Conservation (phyloP, 2,329 filamentous ascomycete species). For the Byssothecium circinans region DNA sequence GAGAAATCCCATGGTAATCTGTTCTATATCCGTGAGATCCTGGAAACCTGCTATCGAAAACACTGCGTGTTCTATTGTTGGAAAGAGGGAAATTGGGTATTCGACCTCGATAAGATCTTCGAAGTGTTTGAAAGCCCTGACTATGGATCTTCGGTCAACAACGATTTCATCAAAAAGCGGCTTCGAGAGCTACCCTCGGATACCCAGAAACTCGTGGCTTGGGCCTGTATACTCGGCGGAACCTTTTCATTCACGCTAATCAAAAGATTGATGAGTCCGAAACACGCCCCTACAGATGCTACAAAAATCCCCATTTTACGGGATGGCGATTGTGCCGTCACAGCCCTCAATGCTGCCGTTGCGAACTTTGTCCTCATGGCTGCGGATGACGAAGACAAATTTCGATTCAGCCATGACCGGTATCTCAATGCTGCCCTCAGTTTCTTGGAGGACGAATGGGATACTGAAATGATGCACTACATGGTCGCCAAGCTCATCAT, state of each 20-base stretch:
- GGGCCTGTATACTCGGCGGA: slow-evolving; percentile 81
- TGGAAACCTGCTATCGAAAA: slow-evolving; percentile 82
- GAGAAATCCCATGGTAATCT: slow-evolving; percentile 87
- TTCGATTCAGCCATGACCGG: slow-evolving; percentile 84
- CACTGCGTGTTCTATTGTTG: slow-evolving; percentile 92
- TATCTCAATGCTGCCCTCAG: slow-evolving; percentile 73
- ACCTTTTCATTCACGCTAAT: slow-evolving; percentile 83
- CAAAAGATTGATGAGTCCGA: slow-evolving; percentile 72
- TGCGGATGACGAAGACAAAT: slow-evolving; percentile 81
- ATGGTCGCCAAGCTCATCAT: slow-evolving; percentile 80
- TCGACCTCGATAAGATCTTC: slow-evolving; percentile 82
- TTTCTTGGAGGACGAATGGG: slow-evolving; percentile 62
- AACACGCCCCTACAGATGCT: slow-evolving; percentile 53
- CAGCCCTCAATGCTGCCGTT: slow-evolving; percentile 79
- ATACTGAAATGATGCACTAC: slow-evolving; percentile 72
- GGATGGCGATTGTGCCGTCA: slow-evolving; percentile 69
- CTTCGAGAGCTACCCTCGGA: slow-evolving; percentile 74
- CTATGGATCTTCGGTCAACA: slow-evolving; percentile 78
- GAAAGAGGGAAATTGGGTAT: slow-evolving; percentile 75
- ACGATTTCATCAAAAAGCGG: slow-evolving; percentile 77
- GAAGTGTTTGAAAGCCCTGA: slow-evolving; percentile 78
- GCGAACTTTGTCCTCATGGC: slow-evolving; percentile 79
- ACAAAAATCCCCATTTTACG: slow-evolving; percentile 52
- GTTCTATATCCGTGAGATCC: slow-evolving; percentile 89
- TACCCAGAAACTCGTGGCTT: slow-evolving; percentile 78